phyloP scores from a whole-genome alignment of 176 grass and related monocot species.

The Typha latifolia region DNA sequence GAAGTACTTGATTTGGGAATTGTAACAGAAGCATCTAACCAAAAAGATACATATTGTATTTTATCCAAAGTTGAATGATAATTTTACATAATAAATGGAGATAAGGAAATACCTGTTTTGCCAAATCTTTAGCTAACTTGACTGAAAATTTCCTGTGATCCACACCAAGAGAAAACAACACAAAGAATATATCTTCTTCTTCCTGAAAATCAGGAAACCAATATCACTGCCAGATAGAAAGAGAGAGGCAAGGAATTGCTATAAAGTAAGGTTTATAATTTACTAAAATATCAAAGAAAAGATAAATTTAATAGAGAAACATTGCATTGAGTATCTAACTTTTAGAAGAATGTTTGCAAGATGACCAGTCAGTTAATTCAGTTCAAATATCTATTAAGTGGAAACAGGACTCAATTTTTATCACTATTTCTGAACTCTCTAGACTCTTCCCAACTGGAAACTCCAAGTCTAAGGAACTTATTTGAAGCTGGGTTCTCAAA shows the following conservation, averaged over 20 bases:
- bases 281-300: neutral
- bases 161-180: slow-evolving; percentile 71
- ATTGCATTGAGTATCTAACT: too few relatives aligned
- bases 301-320: neutral
- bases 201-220: slow-evolving; percentile 33
- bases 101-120: slow-evolving; percentile 61
- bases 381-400: too few relatives aligned
- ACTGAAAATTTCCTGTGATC: slow-evolving; percentile 58
- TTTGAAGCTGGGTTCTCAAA: too few relatives aligned
- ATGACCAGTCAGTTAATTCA: too few relatives aligned
- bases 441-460: too few relatives aligned
- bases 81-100: neutral
- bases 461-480: too few relatives aligned
- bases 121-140: slow-evolving; percentile 67
- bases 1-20: neutral
- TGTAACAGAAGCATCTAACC: neutral
- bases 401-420: too few relatives aligned
- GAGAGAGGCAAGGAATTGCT: neutral
- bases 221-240: neutral
- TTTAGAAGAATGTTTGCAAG: too few relatives aligned
- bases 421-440: too few relatives aligned
- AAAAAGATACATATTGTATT: neutral
- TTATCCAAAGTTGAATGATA: neutral
- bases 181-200: slow-evolving; percentile 68
- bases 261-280: neutral